These are phyloP conservation scores for Saccharomycopsis hybrid DNA, from an alignment of 1,139 yeast species.

Conservation along the genomic window DNA sequence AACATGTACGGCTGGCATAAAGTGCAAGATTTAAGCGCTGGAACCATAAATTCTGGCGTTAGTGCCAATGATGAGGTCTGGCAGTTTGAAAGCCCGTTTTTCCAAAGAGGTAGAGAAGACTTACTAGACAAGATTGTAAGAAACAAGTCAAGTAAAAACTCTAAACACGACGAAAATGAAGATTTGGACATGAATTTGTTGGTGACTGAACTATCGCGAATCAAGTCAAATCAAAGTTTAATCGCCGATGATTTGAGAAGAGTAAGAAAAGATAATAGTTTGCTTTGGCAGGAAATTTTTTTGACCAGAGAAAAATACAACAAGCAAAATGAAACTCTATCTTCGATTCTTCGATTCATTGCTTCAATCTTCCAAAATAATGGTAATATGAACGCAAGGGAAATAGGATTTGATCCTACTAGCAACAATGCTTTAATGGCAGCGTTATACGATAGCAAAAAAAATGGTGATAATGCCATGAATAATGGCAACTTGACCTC, in stretches of 20 bases:
- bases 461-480: slow-evolving; percentile 9
- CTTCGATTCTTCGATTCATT: slow-evolving; percentile 77
- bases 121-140: slow-evolving; percentile 66
- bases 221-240: slow-evolving; percentile 71
- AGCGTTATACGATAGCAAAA: slow-evolving; percentile 13
- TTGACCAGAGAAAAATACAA: slow-evolving; percentile 79
- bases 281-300: slow-evolving; percentile 85
- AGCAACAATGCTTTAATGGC: slow-evolving; percentile 8
- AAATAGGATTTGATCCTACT: slow-evolving; percentile 24
- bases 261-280: slow-evolving; percentile 79
- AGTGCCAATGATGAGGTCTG: slow-evolving; percentile 33
- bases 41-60: neutral
- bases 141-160: slow-evolving; percentile 28
- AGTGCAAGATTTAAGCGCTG: slow-evolving; percentile 62
- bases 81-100: slow-evolving; percentile 82
- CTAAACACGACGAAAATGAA: slow-evolving; percentile 38
- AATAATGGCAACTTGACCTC: slow-evolving; percentile 3
- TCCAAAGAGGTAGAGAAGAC: slow-evolving; percentile 63
- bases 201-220: slow-evolving; percentile 65
- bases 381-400: slow-evolving; percentile 40
- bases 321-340: slow-evolving; percentile 81
- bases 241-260: slow-evolving; percentile 80
- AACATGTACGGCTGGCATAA: slow-evolving; percentile 99
- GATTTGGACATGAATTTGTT: slow-evolving; percentile 50
- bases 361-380: slow-evolving; percentile 77